Conservation (phyloP, 2,329 filamentous ascomycete species). For the Exophiala aquamarina region DNA sequence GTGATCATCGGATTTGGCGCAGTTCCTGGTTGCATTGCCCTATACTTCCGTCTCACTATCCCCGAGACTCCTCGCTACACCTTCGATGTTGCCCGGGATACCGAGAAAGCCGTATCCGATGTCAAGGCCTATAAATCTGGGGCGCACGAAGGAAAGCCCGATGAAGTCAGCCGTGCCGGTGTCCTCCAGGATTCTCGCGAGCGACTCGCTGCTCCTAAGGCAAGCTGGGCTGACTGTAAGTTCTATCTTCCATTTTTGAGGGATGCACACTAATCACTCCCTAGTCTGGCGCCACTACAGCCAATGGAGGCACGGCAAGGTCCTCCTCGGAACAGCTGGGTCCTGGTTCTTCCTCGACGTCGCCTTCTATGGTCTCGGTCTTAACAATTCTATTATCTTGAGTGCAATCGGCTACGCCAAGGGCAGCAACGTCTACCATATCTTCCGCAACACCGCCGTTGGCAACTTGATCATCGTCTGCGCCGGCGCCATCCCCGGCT, state of each 20-base stretch:
- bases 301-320: conserved; percentile 68
- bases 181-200: conserved; percentile 55
- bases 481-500: conserved; percentile 76
- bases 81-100: conserved; percentile 74
- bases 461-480: conserved; percentile 78
- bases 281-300: conserved; percentile 63
- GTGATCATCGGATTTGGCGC: conserved; percentile 78
- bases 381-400: conserved; percentile 75
- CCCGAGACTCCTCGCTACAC: conserved; percentile 87
- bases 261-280: background rate
- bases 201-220: conserved; percentile 64
- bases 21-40: conserved; percentile 74
- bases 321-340: conserved; percentile 75
- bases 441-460: conserved; percentile 71
- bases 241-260: background rate
- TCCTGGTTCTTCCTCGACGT: conserved; percentile 82
- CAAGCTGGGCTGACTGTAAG: conserved; percentile 65
- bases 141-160: conserved; percentile 61
- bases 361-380: conserved; percentile 63
- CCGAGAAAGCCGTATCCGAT: conserved; percentile 71
- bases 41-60: conserved; percentile 85
- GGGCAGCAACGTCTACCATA: conserved; percentile 65
- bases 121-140: conserved; percentile 72
- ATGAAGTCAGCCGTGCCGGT: conserved; percentile 65
- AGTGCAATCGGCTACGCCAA: conserved; percentile 68